Evolutionary conservation across 192 early-diverging fungal species (phyloP).

Genomic region (Podila horticola): DNA sequence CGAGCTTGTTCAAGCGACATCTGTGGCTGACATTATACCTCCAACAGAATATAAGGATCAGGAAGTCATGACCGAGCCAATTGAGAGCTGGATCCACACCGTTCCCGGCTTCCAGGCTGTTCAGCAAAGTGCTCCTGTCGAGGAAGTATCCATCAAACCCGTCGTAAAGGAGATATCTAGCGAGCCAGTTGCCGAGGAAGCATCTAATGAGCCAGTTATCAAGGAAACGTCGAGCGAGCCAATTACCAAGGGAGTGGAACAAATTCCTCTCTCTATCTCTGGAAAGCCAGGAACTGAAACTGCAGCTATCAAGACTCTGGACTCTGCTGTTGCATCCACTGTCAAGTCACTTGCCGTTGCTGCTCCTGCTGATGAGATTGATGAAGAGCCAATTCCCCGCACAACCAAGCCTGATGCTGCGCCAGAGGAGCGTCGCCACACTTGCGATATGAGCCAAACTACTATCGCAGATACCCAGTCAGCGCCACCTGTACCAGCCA

Average conservation of each 20-base stretch:
- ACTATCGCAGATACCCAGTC: not conserved
- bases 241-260: not conserved
- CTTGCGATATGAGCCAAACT: slow-evolving; percentile 31
- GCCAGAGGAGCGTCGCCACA: slow-evolving; percentile 34
- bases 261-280: not conserved
- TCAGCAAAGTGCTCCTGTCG: not conserved
- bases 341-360: not conserved
- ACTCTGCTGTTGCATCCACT: not conserved
- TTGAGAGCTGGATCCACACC: slow-evolving; percentile 50
- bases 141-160: not conserved
- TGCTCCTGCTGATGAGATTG: not conserved
- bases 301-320: slow-evolving; percentile 8
- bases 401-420: not conserved
- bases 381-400: not conserved
- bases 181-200: not conserved
- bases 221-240: not conserved
- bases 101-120: slow-evolving; percentile 14
- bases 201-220: not conserved
- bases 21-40: slow-evolving; percentile 15
- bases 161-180: not conserved
- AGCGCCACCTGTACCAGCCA: slow-evolving; percentile 14
- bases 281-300: slow-evolving; percentile 48
- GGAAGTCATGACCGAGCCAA: slow-evolving; percentile 36
- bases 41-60: slow-evolving; percentile 32
- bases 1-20: slow-evolving; percentile 29